Evolutionary conservation across 2,329 filamentous ascomycete species (phyloP).

Genomic region (Aspergillus hiratsukae): DNA sequence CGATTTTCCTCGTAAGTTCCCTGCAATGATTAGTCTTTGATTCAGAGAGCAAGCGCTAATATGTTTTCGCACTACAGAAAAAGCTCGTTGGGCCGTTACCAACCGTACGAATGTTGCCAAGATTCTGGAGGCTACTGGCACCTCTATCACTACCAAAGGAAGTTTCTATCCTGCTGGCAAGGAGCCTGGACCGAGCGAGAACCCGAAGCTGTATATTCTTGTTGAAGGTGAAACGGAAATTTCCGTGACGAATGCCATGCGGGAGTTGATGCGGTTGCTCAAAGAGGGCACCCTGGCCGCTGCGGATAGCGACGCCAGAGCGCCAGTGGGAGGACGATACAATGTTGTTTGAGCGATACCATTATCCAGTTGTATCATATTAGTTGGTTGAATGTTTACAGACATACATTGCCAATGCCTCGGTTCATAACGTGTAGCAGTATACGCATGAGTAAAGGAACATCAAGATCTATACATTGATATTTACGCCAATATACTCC

Average conservation of each 20-base stretch:
- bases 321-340: conserved; percentile 76
- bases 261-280: conserved; percentile 79
- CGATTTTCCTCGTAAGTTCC: conserved; percentile 74
- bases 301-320: conserved; percentile 77
- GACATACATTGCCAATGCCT: not conserved
- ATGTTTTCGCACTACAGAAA: conserved; percentile 50
- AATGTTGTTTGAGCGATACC: conserved; percentile 38
- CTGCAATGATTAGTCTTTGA: not conserved
- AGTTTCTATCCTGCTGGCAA: conserved; percentile 82
- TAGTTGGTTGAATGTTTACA: conserved; percentile 6
- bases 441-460: not conserved
- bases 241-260: conserved; percentile 83
- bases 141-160: conserved; percentile 96
- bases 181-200: conserved; percentile 66
- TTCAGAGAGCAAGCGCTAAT: conserved; percentile 6
- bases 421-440: not conserved
- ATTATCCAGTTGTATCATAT: conserved; percentile 13
- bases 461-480: not conserved
- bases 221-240: conserved; percentile 97
- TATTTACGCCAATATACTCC: not conserved
- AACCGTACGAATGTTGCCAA: conserved; percentile 98
- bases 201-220: conserved; percentile 95
- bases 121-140: conserved; percentile 90
- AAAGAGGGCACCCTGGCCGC: conserved; percentile 88
- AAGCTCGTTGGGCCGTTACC: conserved; percentile 96